phyloP scores from a whole-genome alignment of 2,329 filamentous ascomycete genomes.

The Zelopaecilomyces penicillatus region DNA sequence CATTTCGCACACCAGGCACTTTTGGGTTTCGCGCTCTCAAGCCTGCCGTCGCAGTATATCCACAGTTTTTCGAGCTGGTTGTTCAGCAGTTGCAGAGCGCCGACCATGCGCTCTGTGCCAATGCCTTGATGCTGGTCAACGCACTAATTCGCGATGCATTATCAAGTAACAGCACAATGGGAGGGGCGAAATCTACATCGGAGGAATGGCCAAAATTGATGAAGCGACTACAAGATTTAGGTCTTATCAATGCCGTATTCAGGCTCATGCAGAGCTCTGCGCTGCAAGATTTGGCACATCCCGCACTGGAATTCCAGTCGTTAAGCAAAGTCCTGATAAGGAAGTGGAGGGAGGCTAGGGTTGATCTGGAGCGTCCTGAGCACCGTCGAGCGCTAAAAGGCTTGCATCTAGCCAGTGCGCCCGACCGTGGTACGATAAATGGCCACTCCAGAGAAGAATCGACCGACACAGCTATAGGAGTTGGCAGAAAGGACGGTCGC shows the following conservation, averaged over 20 bases:
- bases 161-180: constrained; percentile 55
- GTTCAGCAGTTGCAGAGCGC: constrained; percentile 87
- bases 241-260: constrained; percentile 86
- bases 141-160: constrained; percentile 89
- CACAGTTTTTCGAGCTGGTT: constrained; percentile 89
- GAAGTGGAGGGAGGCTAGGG: constrained; percentile 78
- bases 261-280: constrained; percentile 90
- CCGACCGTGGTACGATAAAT: constrained; percentile 41
- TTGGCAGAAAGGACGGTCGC: constrained; percentile 50
- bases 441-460: constrained; percentile 30
- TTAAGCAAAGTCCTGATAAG: constrained; percentile 79
- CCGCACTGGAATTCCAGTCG: constrained; percentile 85
- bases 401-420: constrained; percentile 73
- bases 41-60: constrained; percentile 82
- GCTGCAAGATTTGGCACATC: constrained; percentile 81
- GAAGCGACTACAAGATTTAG: constrained; percentile 84
- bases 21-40: constrained; percentile 90
- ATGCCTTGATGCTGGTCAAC: constrained; percentile 91
- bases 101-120: constrained; percentile 91
- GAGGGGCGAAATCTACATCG: constrained; percentile 19
- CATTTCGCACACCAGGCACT: constrained; percentile 41
- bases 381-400: constrained; percentile 81
- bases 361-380: constrained; percentile 81
- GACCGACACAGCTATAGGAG: constrained; percentile 21
- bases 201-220: constrained; percentile 95